Conservation (phyloP, 2,329 filamentous ascomycete species). For the Xylaria sp. region DNA sequence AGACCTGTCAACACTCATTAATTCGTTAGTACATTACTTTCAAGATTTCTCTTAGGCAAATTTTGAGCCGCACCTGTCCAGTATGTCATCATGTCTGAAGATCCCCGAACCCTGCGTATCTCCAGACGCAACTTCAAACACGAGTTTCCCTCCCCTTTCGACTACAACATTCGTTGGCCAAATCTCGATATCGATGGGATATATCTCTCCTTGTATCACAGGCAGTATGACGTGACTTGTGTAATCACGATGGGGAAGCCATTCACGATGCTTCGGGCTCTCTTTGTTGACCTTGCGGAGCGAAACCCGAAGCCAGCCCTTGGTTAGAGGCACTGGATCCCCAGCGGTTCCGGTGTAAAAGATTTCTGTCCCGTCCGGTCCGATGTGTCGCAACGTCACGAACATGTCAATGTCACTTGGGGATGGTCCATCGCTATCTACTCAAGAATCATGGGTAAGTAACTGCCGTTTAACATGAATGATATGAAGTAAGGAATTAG, state of each 20-base stretch:
- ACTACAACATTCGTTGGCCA: conserved; percentile 73
- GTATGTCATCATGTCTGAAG: conserved; percentile 56
- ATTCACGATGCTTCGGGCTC: conserved; percentile 63
- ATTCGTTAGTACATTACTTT: conserved; percentile 2
- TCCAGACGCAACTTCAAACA: conserved; percentile 59
- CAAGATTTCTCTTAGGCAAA: not conserved
- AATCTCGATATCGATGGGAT: conserved; percentile 70
- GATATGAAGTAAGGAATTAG: not conserved
- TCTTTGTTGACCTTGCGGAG: conserved; percentile 64
- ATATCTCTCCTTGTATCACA: conserved; percentile 66
- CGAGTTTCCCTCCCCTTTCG: conserved; percentile 58
- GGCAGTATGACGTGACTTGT: conserved; percentile 61
- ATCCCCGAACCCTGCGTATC: conserved; percentile 65
- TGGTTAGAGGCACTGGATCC: conserved; percentile 70
- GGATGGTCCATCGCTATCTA: conserved; percentile 49
- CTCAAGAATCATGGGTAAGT: not conserved
- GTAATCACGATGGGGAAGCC: conserved; percentile 70
- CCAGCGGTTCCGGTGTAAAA: conserved; percentile 74
- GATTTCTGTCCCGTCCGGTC: conserved; percentile 65
- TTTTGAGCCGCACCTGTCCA: conserved; percentile 51
- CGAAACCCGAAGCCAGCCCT: conserved; percentile 71
- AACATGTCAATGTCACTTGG: conserved; percentile 71
- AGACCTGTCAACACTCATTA: conserved; percentile 46
- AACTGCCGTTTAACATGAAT: not conserved
- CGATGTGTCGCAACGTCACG: conserved; percentile 70